Base-by-base conservation (phyloP, 495 filamentous ascomycete species). In the Clohesyomyces aquaticus region DNA sequence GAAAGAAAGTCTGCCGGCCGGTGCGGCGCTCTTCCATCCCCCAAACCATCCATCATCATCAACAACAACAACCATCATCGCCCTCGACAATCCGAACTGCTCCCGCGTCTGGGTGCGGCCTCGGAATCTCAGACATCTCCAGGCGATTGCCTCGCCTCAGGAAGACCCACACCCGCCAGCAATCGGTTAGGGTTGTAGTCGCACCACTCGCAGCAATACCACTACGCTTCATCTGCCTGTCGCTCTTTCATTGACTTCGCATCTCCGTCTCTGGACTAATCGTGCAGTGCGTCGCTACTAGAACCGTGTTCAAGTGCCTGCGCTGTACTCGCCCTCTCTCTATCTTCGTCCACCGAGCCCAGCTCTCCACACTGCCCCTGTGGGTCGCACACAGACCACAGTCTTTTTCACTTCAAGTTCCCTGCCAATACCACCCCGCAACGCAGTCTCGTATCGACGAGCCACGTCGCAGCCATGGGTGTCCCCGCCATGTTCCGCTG, bases 401-500 rank as follows among this genome's bases (percentile, higher is more conserved):
- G 6, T 38, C 32, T 38, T 38, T 14, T 38, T 14, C 32, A 6
- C 32, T 38, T 6, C 6, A 38, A 18, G 38, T 57, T 32, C 52
- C 28, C 47, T 25, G 26, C 26, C 50, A 23, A 14, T 10, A 18
- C 2, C 41, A 21, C 18, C 25, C n/a, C n/a, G 14, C 32, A 38
- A 38, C 32, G 32, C 6, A 38, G 32, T 6, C 51, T 32, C 53
- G 59, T 27, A 14, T 35, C 49, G 48, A 26, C 53, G 56, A 29
- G 55, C 41, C 42, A 21, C 18, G 25, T 49, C 63, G 70, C 70
- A 77, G 85, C 70, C 52, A 96, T 96, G 92, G 92, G 92, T 91
- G 91, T 96, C 72, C 92, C 92, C 67, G 91, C 92, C 59, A 85
- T 92, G 32, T 96, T 94, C 77, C 80, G 91, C 79, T 97, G 93